A percentile compares a stretch with the other conserved stretches of the same genome.
phyloP scores from a whole-genome alignment of 768 basidiomycete genomes.

The Amanita brunnescens region DNA sequence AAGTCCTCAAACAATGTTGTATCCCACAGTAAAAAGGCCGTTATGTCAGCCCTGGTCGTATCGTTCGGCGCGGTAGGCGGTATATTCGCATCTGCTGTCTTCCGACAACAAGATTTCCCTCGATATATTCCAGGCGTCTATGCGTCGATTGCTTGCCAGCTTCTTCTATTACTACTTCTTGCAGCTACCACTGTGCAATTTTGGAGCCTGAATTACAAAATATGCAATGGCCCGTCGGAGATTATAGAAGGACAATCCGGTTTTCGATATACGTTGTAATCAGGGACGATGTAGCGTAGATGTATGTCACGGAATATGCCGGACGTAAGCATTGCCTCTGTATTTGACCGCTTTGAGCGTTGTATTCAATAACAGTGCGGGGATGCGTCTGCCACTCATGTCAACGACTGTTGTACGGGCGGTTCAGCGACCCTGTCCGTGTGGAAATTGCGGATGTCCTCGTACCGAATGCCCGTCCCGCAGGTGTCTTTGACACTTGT shows the following conservation, averaged over 20 bases:
- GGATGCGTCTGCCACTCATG: neutral
- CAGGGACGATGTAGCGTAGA: neutral
- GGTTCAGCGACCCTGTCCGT: neutral
- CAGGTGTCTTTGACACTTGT: neutral
- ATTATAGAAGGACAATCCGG: slow-evolving; percentile 26
- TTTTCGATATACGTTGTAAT: slow-evolving; percentile 34
- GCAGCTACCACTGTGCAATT: slow-evolving; percentile 31
- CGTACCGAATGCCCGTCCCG: neutral
- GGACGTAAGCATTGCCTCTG: neutral
- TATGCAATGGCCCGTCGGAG: slow-evolving; percentile 15
- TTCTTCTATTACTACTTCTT: slow-evolving; percentile 32
- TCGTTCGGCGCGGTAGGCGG: slow-evolving; percentile 43
- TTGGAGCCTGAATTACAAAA: slow-evolving; percentile 24
- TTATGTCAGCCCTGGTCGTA: slow-evolving; percentile 37
- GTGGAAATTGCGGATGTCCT: neutral
- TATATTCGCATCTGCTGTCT: slow-evolving; percentile 37
- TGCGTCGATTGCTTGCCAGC: slow-evolving; percentile 35
- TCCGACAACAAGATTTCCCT: slow-evolving; percentile 37
- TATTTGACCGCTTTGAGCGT: too few species aligned
- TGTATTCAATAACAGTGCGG: too few species aligned
- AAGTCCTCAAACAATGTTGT: slow-evolving; percentile 43
- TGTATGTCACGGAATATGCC: neutral
- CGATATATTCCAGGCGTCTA: slow-evolving; percentile 39
- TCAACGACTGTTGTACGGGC: neutral
- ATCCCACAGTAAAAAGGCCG: slow-evolving; percentile 40